Evolutionary conservation across 352 stramenopile genomes (phyloP).

Genomic region (Pythium folliculosum): DNA sequence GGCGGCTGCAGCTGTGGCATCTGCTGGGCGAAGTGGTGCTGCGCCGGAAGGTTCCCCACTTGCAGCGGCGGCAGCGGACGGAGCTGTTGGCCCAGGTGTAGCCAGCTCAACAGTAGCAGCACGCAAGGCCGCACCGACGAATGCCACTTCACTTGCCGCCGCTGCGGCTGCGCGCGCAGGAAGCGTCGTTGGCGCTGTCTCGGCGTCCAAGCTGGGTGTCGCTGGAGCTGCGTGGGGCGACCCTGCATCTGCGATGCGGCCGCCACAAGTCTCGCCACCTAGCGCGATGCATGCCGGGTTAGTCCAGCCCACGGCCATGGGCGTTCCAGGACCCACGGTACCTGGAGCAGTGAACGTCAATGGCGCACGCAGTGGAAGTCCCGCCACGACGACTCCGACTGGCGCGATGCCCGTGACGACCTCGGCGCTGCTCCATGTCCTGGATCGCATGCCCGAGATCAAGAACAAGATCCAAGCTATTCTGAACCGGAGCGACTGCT

Average conservation of each 20-base stretch:
- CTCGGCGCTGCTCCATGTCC: slow-evolving; percentile 74
- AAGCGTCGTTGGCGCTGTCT: not conserved
- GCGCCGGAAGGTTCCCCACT: slow-evolving; percentile 40
- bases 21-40: slow-evolving; percentile 32
- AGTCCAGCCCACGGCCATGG: slow-evolving; percentile 10
- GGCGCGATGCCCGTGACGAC: slow-evolving; percentile 71
- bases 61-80: slow-evolving; percentile 48
- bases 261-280: slow-evolving; percentile 9
- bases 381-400: not conserved
- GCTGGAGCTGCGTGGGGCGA: slow-evolving; percentile 17
- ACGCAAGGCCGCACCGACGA: slow-evolving; percentile 20
- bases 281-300: slow-evolving; percentile 7
- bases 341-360: not conserved
- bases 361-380: not conserved
- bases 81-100: slow-evolving; percentile 58
- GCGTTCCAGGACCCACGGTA: not conserved
- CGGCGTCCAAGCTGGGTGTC: slow-evolving; percentile 10
- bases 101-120: slow-evolving; percentile 30
- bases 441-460: slow-evolving; percentile 88
- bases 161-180: not conserved
- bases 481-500: slow-evolving; percentile 80
- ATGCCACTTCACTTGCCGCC: slow-evolving; percentile 6
- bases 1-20: slow-evolving; percentile 65
- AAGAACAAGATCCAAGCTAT: slow-evolving; percentile 91
- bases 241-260: slow-evolving; percentile 11